These are phyloP conservation scores for Dictyostelium discoideum DNA, from an alignment of 78 protist species.

Conservation along the genomic window dicty_2.7 NC_007088.5:1351501-1352000, in stretches of 20 bases:
- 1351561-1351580: conserved; percentile 53
- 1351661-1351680: conserved; percentile 5
- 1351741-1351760: background rate
- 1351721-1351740: background rate
- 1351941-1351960: conserved; percentile 5
- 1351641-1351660: background rate
- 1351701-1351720: background rate
- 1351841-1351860: conserved; percentile 22
- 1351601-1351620: conserved; percentile 23
- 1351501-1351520: conserved; percentile 26
- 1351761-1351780: background rate
- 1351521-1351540: conserved; percentile 36
- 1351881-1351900: background rate
- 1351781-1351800: conserved; percentile 5
- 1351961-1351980: conserved; percentile 51
- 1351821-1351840: background rate
- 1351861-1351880: background rate
- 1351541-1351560: conserved; percentile 66
- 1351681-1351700: background rate
- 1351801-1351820: background rate
- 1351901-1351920: conserved; percentile 36
- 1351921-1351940: conserved; percentile 39
- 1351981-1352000: conserved; percentile 35
- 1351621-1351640: conserved; percentile 6
- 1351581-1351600: conserved; percentile 26